phyloP scores from a whole-genome alignment of 176 grass and related monocot species.

The Rhynchospora breviuscula region DNA sequence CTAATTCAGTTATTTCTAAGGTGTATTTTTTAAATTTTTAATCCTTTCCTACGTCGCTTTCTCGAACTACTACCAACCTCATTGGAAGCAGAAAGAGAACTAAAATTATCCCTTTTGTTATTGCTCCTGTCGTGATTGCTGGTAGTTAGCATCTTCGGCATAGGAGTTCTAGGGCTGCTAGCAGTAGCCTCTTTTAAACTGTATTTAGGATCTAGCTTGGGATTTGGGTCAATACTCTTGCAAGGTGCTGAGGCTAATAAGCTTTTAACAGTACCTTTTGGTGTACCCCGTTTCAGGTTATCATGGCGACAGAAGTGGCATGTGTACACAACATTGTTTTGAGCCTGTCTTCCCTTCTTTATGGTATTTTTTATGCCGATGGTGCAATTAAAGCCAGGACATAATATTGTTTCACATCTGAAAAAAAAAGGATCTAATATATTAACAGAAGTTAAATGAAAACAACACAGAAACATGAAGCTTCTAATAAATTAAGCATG shows the following conservation, averaged over 20 bases:
- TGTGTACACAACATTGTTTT: constrained; percentile 52
- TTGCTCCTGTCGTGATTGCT: neutral
- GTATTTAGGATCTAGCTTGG: neutral
- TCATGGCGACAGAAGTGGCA: constrained; percentile 65
- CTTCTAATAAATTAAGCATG: neutral
- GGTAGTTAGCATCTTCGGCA: constrained; percentile 4
- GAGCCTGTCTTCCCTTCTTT: constrained; percentile 36
- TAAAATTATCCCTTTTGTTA: constrained; percentile 27
- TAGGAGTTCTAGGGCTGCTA: constrained; percentile 15
- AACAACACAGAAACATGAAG: neutral
- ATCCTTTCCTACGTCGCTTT: constrained; percentile 67
- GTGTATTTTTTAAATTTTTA: too few species aligned
- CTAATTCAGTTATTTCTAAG: too few species aligned
- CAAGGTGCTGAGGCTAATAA: constrained; percentile 41
- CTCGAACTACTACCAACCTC: constrained; percentile 41
- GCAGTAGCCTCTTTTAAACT: neutral
- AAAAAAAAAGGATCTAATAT: constrained; percentile 7
- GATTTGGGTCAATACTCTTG: constrained; percentile 14
- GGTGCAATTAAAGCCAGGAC: constrained; percentile 70
- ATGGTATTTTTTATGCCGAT: constrained; percentile 52
- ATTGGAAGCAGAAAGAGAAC: constrained; percentile 19
- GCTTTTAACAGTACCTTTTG: constrained; percentile 43
- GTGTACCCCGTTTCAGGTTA: constrained; percentile 57
- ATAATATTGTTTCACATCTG: constrained; percentile 78
- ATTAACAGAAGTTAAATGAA: neutral